Evolutionary conservation across 176 grass and related monocot genomes (phyloP), one percentile per base, ranked within the genome.

Genomic region (Rhipidocladum racemiflorum): DNA sequence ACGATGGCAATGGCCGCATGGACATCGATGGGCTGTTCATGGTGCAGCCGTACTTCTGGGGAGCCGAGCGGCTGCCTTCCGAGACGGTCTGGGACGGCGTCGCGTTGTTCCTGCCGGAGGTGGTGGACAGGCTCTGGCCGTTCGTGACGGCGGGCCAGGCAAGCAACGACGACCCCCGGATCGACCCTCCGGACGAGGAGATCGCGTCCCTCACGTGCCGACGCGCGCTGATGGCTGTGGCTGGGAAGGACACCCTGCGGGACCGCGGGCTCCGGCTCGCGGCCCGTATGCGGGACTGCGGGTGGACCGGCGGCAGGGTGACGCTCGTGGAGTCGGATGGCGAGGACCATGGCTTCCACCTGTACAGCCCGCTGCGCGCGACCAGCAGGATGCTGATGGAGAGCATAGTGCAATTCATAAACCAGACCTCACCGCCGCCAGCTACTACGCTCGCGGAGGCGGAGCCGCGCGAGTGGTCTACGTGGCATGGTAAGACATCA

Each of bases 291-390:
- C 29, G 49, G 20, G 29, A 36, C 9, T 34, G 18, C 29, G 28
- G 18, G 16, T 51, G 7, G 64, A 20, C 17, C 17, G 49, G 17
- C 8, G 63, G 17, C 32, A 0, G 21, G 18, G 71, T 74, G 49
- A 74, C 18, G 49, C 0, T 74, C 10, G 48, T 74, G 0, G 71
- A 74, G 50, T 74, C 71, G 5, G 71, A 53, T 10, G 29, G 71
- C 30, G 71, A 55, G 30, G 71, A 74, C 49, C 71, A 74, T 13
- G 71, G 49, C 49, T 74, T 74, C 11, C 71, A 74, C 49, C 71
- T 74, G 29, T 55, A 66, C 50, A 6, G 18, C 18, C 71, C 71
- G 29, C 71, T 35, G 18, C 49, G 71, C 0, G 49, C 71, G 2
- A 55, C 17, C 0, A 21, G 29, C 17, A 16, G 7, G 25, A n/a